Evolutionary conservation across 176 grass and related monocot species (phyloP).

Genomic region (Triticum urartu): DNA sequence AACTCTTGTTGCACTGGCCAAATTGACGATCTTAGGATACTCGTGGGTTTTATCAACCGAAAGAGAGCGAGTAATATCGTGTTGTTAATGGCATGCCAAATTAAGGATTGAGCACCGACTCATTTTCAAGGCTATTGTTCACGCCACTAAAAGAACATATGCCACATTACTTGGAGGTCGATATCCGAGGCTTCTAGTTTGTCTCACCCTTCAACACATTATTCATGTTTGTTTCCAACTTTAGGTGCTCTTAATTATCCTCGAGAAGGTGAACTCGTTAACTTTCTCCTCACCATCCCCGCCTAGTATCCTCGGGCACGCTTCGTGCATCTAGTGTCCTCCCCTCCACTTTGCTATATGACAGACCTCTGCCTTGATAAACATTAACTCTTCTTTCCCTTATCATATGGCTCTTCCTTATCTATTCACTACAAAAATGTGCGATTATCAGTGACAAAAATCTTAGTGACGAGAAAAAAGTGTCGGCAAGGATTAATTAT

Average conservation of each 20-base stretch:
- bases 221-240: background rate
- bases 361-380: background rate
- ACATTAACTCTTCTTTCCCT: background rate
- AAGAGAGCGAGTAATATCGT: background rate
- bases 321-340: background rate
- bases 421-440: background rate
- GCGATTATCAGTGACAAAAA: no score
- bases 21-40: background rate
- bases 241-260: background rate
- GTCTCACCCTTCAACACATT: background rate
- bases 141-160: background rate
- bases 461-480: no score
- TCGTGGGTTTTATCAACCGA: background rate
- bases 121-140: background rate
- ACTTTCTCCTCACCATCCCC: background rate
- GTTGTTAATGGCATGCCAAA: background rate
- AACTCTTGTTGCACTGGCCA: no score
- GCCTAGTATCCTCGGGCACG: background rate
- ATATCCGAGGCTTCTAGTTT: background rate
- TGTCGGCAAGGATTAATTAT: no score
- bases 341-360: background rate
- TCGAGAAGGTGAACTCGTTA: background rate
- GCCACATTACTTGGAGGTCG: background rate
- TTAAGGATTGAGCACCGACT: background rate
- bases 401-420: background rate